phyloP scores from a whole-genome alignment of 2,329 filamentous ascomycete species.

The Penicillium sp. region DNA sequence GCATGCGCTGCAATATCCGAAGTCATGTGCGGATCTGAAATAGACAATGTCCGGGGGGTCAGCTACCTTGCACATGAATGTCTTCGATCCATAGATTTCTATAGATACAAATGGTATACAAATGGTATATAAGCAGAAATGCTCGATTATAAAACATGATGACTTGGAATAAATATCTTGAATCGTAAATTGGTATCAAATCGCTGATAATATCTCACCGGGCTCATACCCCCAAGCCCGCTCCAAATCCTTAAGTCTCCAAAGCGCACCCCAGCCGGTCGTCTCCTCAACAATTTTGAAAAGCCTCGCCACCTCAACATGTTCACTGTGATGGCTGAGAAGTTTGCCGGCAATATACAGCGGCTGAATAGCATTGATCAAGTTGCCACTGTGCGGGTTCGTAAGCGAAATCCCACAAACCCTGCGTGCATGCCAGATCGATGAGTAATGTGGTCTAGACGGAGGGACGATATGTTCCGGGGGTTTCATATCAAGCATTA shows the following conservation, averaged over 20 bases:
- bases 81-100: no score
- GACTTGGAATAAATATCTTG: no score
- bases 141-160: no score
- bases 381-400: constrained; percentile 55
- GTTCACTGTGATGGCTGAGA: constrained; percentile 51
- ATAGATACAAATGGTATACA: background rate
- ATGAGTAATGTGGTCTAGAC: constrained; percentile 35
- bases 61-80: no score
- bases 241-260: constrained; percentile 54
- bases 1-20: constrained; percentile 32
- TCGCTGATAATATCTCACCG: constrained; percentile 24
- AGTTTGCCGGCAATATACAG: constrained; percentile 57
- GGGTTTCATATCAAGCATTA: constrained; percentile 51
- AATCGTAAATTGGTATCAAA: constrained; percentile 7
- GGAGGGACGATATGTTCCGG: constrained; percentile 21
- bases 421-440: constrained; percentile 56
- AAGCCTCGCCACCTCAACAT: constrained; percentile 34
- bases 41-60: background rate
- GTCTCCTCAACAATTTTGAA: constrained; percentile 53
- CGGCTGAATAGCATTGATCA: constrained; percentile 60
- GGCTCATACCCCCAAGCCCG: constrained; percentile 30
- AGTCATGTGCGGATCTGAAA: constrained; percentile 14
- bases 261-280: constrained; percentile 55
- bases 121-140: no score
- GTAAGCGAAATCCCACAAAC: constrained; percentile 58